A percentile compares a stretch with the other conserved stretches of the same genome.
Evolutionary conservation across 1,284 basidiomycete genomes (phyloP).

Genomic region (Ustilago esculenta): DNA sequence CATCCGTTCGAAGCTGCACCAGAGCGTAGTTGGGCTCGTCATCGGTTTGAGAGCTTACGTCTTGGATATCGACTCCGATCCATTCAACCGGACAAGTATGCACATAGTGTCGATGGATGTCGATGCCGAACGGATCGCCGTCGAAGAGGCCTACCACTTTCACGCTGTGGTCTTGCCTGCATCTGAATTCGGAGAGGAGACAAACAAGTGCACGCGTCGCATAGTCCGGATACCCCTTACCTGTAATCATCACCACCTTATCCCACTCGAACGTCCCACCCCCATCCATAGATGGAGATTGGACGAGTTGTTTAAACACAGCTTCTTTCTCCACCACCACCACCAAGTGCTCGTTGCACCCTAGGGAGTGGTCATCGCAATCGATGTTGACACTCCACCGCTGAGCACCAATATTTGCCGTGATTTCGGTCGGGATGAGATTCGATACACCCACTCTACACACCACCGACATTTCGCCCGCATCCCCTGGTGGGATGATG

Average conservation of each 20-base stretch:
- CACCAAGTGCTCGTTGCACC: constrained; percentile 19
- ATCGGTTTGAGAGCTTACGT: too few relatives aligned
- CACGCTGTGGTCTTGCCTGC: not conserved
- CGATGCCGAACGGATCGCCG: constrained; percentile 55
- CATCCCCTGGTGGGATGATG: constrained; percentile 3
- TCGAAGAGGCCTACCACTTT: constrained; percentile 20
- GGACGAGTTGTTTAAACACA: constrained; percentile 34
- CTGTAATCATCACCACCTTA: constrained; percentile 21
- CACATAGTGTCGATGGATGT: constrained; percentile 36
- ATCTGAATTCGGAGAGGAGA: not conserved
- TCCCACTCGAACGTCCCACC: constrained; percentile 8
- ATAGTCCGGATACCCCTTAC: constrained; percentile 58
- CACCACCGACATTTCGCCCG: not conserved
- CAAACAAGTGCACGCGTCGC: constrained; percentile 36
- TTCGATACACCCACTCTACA: not conserved
- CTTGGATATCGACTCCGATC: constrained; percentile 22
- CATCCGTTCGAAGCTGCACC: constrained; percentile 21
- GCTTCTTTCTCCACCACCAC: constrained; percentile 63
- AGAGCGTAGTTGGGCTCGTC: not conserved
- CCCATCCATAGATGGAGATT: constrained; percentile 7
- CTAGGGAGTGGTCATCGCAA: not conserved
- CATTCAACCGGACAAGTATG: not conserved
- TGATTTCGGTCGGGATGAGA: constrained; percentile 19
- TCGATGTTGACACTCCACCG: constrained; percentile 12
- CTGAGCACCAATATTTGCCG: too few relatives aligned